Base-by-base conservation (phyloP, 2,329 filamentous ascomycete species). In the Diaporthe sp. region DNA sequence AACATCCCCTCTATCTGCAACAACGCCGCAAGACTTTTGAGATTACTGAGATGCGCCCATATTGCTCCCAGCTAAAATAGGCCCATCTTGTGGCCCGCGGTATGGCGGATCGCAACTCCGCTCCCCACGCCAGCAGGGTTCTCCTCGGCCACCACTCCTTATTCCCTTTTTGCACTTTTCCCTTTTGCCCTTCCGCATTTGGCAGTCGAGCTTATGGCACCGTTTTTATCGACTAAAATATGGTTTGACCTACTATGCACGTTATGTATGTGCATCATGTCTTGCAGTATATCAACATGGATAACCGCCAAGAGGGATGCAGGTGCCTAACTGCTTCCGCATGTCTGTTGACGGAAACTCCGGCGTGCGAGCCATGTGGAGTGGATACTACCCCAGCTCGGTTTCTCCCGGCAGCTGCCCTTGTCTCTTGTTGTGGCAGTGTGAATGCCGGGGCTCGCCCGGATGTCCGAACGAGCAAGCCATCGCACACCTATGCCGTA, bases 351-450 rank as follows among this genome's bases (percentile, higher is more conserved):
- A 55, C 65, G 65, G 65, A 22, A 70, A 13, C 34, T 25, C 65
- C 65, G 65, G 39, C 46, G 42, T 9, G 22, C 15, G n/a, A 28
- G 46, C 65, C n/a, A 42, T 55, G n/a, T 19, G 22, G 46, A 55
- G 34, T 42, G 46, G 34, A 25, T 28, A 42, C 65, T 10, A 42
- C 34, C 31, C 34, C 31, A n/a, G 1, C 49, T 55, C 34, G 19
- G 34, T 13, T 55, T 70, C 34, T 28, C 49, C 49, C 34, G n/a
- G 34, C 34, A 15, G 34, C 34, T n/a, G 22, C 49, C 65, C 65
- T 55, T 55, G 65, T 37, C n/a, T 55, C 65, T 55, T 55, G n/a
- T 55, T 70, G 65, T 55, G 65, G 65, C n/a, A 55, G 65, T 55
- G 49, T 55, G 65, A 55, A 55, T 28, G 49, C 49, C 65, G 65